Conservation (phyloP, 2,329 filamentous ascomycete genomes). For the Pseudogymnoascus sp. region DNA sequence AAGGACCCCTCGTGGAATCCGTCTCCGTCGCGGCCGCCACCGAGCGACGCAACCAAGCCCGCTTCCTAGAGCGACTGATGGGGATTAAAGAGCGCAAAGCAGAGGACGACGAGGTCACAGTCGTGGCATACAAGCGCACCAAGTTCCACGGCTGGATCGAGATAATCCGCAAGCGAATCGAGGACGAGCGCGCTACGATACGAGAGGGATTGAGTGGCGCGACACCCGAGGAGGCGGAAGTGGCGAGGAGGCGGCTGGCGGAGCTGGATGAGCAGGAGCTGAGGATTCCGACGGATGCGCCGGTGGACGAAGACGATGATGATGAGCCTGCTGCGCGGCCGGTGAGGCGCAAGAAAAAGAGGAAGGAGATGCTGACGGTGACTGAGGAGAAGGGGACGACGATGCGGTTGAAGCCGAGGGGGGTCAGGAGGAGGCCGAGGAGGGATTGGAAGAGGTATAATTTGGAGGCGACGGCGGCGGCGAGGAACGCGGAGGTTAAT, state of each 20-base stretch:
- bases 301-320: not conserved
- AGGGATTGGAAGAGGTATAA: slow-evolving; percentile 9
- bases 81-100: slow-evolving; percentile 57
- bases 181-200: slow-evolving; percentile 17
- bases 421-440: slow-evolving; percentile 3
- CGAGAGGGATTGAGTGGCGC: not conserved
- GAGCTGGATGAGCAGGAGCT: slow-evolving; percentile 13
- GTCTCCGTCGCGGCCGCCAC: slow-evolving; percentile 22
- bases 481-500: not conserved
- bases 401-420: not conserved
- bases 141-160: slow-evolving; percentile 20
- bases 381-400: not conserved
- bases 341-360: not conserved
- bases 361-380: not conserved
- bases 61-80: slow-evolving; percentile 61
- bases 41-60: slow-evolving; percentile 36
- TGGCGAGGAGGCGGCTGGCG: not conserved
- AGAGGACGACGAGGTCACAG: slow-evolving; percentile 59
- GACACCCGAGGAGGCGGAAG: not conserved
- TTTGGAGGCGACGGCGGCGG: not conserved
- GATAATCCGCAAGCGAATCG: slow-evolving; percentile 14
- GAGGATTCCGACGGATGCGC: not conserved
- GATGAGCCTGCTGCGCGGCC: slow-evolving; percentile 2
- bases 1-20: not conserved
- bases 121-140: slow-evolving; percentile 40